Evolutionary conservation across 2,329 filamentous ascomycete genomes (phyloP).

Genomic region (Fusarium goolgardi): DNA sequence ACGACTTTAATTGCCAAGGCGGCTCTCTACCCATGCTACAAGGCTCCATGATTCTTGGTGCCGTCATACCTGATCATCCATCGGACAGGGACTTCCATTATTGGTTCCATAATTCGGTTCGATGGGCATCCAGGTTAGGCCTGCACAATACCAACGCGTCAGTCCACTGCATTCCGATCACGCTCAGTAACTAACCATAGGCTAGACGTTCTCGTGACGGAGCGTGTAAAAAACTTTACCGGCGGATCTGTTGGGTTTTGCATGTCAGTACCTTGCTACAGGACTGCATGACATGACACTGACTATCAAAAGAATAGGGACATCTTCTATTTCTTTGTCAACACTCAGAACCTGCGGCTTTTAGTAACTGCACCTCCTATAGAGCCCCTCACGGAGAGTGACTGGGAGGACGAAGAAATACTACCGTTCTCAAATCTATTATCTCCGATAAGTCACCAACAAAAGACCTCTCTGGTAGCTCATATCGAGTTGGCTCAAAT

Average conservation of each 20-base stretch:
- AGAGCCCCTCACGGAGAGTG: not conserved
- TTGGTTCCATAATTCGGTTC: slow-evolving; percentile 36
- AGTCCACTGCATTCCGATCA: not conserved
- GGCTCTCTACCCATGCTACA: slow-evolving; percentile 23
- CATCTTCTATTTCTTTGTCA: slow-evolving; percentile 28
- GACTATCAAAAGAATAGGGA: slow-evolving; percentile 1
- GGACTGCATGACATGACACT: rapidly evolving
- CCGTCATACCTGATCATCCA: slow-evolving; percentile 24
- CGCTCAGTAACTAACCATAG: rapidly evolving
- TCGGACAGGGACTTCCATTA: slow-evolving; percentile 35
- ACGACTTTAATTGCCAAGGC: slow-evolving; percentile 32
- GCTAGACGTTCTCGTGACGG: slow-evolving; percentile 8
- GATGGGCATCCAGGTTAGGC: slow-evolving; percentile 17
- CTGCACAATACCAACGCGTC: slow-evolving; percentile 14
- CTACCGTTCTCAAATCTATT: not conserved
- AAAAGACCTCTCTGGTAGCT: slow-evolving; percentile 16
- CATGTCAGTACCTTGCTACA: slow-evolving; percentile 7
- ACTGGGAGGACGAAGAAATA: slow-evolving; percentile 29
- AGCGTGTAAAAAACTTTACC: slow-evolving; percentile 2
- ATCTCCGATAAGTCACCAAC: not conserved
- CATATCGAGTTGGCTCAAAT: slow-evolving; percentile 29
- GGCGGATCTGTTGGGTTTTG: slow-evolving; percentile 36
- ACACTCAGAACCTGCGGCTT: slow-evolving; percentile 8
- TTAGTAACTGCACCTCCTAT: not conserved
- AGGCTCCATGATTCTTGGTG: slow-evolving; percentile 25